These are phyloP conservation scores for Fraxinus greggii DNA, from an alignment of 305 asterid genomes.

Conservation along the genomic window DNA sequence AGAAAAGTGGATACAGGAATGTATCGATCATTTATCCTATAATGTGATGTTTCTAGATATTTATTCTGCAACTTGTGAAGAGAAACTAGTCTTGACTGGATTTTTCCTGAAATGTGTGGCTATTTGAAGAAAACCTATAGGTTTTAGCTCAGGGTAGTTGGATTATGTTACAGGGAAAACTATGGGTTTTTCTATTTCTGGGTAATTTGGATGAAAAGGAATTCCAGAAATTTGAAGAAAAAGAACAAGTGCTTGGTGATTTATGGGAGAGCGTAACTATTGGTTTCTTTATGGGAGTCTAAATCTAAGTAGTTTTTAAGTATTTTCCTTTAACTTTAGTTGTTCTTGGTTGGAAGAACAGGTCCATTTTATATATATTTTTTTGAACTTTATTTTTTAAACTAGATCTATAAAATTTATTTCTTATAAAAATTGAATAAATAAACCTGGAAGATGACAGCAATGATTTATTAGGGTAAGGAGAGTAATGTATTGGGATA, in stretches of 20 bases:
- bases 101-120: background rate
- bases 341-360: background rate
- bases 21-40: background rate
- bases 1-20: background rate
- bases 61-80: background rate
- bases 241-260: background rate
- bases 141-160: background rate
- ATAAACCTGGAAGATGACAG: conserved; percentile 1
- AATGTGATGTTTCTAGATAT: background rate
- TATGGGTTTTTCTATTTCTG: background rate
- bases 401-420: background rate
- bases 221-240: background rate
- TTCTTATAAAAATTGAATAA: background rate
- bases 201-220: background rate
- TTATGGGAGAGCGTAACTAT: background rate
- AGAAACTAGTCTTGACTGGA: background rate
- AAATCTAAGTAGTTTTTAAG: background rate
- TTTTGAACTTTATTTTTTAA: background rate
- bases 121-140: background rate
- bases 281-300: background rate
- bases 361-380: background rate
- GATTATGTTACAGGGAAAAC: background rate
- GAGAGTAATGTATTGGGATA: background rate
- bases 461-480: background rate
- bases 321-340: background rate